These are phyloP conservation scores for Parachlorella kessleri DNA, from an alignment of 139 green algal genomes.

Conservation along the genomic window DNA sequence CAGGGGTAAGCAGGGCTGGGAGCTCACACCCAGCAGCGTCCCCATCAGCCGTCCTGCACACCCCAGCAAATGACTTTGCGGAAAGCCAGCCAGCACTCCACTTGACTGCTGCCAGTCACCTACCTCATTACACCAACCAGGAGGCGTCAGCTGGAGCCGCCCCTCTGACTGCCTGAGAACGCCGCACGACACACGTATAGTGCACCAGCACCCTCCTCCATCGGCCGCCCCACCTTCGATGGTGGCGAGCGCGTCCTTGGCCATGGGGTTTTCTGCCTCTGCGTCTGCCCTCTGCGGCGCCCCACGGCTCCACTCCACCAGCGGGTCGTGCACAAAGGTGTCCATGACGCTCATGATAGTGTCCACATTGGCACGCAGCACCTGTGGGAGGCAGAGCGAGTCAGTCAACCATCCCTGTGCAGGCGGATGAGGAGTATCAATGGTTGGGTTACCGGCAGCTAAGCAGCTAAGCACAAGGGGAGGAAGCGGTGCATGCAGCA, in stretches of 20 bases:
- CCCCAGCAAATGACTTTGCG: background rate
- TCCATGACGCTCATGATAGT: conserved; percentile 93
- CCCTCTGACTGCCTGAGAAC: too few relatives aligned
- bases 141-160: too few relatives aligned
- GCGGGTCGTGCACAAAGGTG: conserved; percentile 97
- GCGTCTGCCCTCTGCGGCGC: conserved; percentile 11
- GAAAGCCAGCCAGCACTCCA: background rate
- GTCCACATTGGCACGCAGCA: conserved; percentile 76
- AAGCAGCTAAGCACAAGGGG: too few relatives aligned
- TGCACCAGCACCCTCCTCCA: too few relatives aligned
- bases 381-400: conserved; percentile 37
- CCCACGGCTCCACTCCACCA: conserved; percentile 88
- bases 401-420: too few relatives aligned
- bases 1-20: conserved; percentile 81
- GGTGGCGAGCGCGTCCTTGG: conserved; percentile 77
- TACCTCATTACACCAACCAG: too few relatives aligned
- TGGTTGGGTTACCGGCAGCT: too few relatives aligned
- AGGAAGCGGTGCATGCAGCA: too few relatives aligned
- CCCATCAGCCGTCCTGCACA: conserved; percentile 61
- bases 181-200: background rate
- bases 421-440: too few relatives aligned
- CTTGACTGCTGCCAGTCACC: too few relatives aligned
- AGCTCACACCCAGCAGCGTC: conserved; percentile 88
- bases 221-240: conserved; percentile 63
- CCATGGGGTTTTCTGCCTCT: conserved; percentile 67